These are phyloP conservation scores for Aspergillus heteromorphus DNA, from an alignment of 495 filamentous ascomycete species.

Conservation along the genomic window DNA sequence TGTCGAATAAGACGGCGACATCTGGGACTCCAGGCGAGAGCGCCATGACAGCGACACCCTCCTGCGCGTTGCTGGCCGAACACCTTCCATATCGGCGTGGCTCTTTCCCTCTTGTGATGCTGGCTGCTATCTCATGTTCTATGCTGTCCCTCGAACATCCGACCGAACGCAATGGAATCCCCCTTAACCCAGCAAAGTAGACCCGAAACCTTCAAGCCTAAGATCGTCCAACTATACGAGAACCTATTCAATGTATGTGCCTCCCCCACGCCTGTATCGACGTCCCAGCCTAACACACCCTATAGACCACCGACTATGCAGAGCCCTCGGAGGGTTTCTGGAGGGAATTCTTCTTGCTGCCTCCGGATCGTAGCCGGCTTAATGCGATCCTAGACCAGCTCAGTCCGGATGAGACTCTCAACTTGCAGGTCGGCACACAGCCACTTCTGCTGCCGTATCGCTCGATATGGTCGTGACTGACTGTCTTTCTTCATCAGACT, in stretches of 20 bases:
- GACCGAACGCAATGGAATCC: conserved; percentile 61
- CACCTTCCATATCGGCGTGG: neutral
- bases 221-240: conserved; percentile 87
- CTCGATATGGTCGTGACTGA: conserved; percentile 5
- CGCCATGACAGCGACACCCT: neutral
- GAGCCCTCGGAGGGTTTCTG: conserved; percentile 87
- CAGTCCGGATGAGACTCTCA: conserved; percentile 67
- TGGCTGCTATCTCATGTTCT: conserved; percentile 11
- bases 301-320: conserved; percentile 45
- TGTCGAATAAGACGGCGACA: conserved; percentile 14
- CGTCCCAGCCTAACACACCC: neutral
- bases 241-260: conserved; percentile 70
- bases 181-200: conserved; percentile 90
- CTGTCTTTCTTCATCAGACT: conserved; percentile 37
- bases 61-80: neutral
- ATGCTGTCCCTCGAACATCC: conserved; percentile 4
- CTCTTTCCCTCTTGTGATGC: conserved; percentile 9
- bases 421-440: conserved; percentile 52
- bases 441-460: neutral
- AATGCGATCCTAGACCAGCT: conserved; percentile 60
- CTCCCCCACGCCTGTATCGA: neutral
- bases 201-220: conserved; percentile 86
- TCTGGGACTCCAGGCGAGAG: conserved; percentile 3
- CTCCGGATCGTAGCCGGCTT: conserved; percentile 65
- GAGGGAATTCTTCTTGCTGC: conserved; percentile 88